Percentiles rank a stretch among this genome's conserved stretches.
Conservation (phyloP, 495 filamentous ascomycete species). For the Talaromyces adpressus region DNA sequence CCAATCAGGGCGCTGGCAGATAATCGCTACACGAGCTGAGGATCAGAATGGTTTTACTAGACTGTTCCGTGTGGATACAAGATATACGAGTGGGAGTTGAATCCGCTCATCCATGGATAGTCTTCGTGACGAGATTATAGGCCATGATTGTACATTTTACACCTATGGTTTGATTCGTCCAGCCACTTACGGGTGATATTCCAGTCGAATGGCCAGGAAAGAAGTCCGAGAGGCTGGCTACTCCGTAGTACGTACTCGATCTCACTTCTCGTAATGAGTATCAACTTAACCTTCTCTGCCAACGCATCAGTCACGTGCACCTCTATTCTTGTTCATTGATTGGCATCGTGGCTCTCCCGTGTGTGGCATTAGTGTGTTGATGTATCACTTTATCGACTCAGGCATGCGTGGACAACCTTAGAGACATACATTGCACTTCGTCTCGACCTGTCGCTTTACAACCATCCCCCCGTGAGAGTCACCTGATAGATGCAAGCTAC, state of each 20-base stretch:
- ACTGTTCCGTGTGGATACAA: no score
- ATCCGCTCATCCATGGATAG: neutral
- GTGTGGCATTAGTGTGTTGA: neutral
- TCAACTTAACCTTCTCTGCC: neutral
- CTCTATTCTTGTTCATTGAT: neutral
- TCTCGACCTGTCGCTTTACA: neutral
- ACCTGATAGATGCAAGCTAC: neutral
- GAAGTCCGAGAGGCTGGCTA: neutral
- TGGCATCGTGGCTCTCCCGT: neutral
- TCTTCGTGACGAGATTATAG: neutral
- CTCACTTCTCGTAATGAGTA: no score
- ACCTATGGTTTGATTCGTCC: neutral
- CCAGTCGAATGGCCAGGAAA: neutral
- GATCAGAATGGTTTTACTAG: neutral
- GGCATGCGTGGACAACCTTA: neutral
- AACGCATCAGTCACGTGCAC: conserved; percentile 2
- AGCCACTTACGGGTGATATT: neutral
- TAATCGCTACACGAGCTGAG: neutral
- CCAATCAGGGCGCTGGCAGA: neutral
- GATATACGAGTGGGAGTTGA: neutral
- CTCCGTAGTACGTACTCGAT: no score
- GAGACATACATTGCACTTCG: neutral
- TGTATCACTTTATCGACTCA: neutral
- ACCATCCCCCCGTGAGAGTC: neutral
- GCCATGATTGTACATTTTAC: neutral